A percentile compares a stretch with the other conserved stretches of the same genome.
Conservation (phyloP, 2,329 filamentous ascomycete species). For the Trichoderma aggressivum region DNA sequence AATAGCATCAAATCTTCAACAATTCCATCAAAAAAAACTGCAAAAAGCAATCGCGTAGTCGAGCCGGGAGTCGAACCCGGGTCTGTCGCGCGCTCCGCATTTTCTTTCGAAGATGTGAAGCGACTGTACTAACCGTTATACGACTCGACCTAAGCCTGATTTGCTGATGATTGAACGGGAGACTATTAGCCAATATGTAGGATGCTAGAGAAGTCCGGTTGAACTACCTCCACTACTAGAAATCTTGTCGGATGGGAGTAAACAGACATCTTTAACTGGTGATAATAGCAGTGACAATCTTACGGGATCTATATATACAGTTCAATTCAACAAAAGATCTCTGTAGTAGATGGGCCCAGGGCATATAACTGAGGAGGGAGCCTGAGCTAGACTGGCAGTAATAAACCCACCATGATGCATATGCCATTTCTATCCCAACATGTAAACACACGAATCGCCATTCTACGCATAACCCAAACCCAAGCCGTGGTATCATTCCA, state of each 20-base stretch:
- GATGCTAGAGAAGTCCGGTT: neutral
- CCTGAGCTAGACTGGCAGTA: neutral
- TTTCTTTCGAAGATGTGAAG: conserved; percentile 8
- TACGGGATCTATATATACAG: too few relatives aligned
- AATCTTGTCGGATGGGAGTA: neutral
- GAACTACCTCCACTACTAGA: neutral
- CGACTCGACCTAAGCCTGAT: conserved; percentile 6
- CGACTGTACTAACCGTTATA: conserved; percentile 17
- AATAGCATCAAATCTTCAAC: neutral
- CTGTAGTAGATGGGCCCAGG: neutral
- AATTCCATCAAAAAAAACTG: neutral
- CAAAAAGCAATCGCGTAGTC: conserved; percentile 9
- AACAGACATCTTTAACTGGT: neutral
- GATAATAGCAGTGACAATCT: neutral
- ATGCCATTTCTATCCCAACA: neutral
- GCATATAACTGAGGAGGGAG: neutral
- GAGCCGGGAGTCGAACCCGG: conserved; percentile 18
- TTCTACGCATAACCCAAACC: neutral
- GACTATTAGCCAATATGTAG: neutral
- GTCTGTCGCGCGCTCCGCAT: conserved; percentile 15
- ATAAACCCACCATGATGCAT: neutral
- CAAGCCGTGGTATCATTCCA: conserved; percentile 28
- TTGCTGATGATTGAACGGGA: neutral
- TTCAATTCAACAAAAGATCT: neutral
- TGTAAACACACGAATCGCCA: neutral